A percentile compares a stretch with the other conserved stretches of the same genome.
Conservation (phyloP, 2,329 filamentous ascomycete genomes). For the Colletotrichum phormii region DNA sequence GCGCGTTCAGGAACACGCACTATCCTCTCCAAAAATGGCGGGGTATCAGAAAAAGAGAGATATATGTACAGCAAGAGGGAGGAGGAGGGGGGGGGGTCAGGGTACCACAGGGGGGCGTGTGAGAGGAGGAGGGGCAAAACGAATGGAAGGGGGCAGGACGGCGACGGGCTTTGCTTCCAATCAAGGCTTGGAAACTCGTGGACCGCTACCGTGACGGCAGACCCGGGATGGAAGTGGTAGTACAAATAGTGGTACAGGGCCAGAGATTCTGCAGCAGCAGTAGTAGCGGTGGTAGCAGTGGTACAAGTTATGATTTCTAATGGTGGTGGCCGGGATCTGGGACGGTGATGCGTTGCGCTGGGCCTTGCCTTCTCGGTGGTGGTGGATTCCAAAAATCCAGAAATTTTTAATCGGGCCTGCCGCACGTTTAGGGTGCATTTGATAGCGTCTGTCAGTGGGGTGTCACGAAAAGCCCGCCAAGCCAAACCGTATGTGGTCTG, state of each 20-base stretch:
- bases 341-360: not conserved
- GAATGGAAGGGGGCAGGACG: not conserved
- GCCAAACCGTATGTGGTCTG: not conserved
- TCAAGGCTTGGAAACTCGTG: conserved; percentile 11
- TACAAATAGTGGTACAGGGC: not conserved
- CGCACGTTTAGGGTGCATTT: conserved; percentile 26
- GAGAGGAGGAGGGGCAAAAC: conserved; percentile 19
- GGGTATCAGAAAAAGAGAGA: conserved; percentile 35
- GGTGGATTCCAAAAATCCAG: conserved; percentile 33
- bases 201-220: conserved; percentile 25
- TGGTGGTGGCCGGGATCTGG: conserved; percentile 26
- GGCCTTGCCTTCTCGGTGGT: not conserved
- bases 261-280: not conserved
- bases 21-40: conserved; percentile 32
- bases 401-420: conserved; percentile 18
- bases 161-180: conserved; percentile 26
- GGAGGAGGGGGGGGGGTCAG: not conserved
- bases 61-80: conserved; percentile 10
- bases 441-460: not conserved
- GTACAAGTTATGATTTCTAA: conserved; percentile 29
- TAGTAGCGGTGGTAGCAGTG: not conserved
- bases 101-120: conserved; percentile 3
- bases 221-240: not conserved
- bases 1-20: conserved; percentile 37
- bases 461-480: not conserved